These are phyloP conservation scores for Rubia tinctorum DNA, from an alignment of 305 asterid species.

Conservation along the genomic window DNA sequence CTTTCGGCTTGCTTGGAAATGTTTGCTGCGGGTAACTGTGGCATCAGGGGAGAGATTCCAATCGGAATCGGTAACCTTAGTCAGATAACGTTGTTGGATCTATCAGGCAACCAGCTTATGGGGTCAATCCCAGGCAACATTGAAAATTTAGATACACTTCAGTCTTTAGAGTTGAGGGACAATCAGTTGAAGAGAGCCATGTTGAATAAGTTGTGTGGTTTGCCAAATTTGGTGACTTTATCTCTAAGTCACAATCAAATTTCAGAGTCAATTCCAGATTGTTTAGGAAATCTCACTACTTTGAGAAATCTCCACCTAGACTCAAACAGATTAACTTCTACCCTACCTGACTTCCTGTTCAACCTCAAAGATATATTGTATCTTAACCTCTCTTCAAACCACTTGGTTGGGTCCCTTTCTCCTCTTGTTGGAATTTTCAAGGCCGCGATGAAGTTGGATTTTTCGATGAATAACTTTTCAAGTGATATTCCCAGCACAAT, in stretches of 20 bases:
- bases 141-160: background rate
- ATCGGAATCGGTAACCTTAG: background rate
- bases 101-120: background rate
- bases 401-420: slow-evolving; percentile 24
- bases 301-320: background rate
- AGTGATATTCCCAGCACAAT: slow-evolving; percentile 30
- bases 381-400: slow-evolving; percentile 2
- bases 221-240: background rate
- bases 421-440: slow-evolving; percentile 28
- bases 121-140: background rate
- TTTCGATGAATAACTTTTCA: slow-evolving; percentile 32
- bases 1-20: background rate
- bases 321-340: slow-evolving; percentile 1
- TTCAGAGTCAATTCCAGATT: background rate
- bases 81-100: background rate
- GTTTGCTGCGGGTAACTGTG: background rate
- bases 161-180: background rate
- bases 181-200: background rate
- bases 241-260: slow-evolving; percentile 6
- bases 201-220: background rate
- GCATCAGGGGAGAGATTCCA: slow-evolving; percentile 10
- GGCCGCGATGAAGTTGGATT: slow-evolving; percentile 17
- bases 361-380: background rate
- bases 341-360: background rate
- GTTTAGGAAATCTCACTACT: slow-evolving; percentile 8